Base-by-base conservation (phyloP, 2,329 filamentous ascomycete species). In the Paecilomyces formosus region DNA sequence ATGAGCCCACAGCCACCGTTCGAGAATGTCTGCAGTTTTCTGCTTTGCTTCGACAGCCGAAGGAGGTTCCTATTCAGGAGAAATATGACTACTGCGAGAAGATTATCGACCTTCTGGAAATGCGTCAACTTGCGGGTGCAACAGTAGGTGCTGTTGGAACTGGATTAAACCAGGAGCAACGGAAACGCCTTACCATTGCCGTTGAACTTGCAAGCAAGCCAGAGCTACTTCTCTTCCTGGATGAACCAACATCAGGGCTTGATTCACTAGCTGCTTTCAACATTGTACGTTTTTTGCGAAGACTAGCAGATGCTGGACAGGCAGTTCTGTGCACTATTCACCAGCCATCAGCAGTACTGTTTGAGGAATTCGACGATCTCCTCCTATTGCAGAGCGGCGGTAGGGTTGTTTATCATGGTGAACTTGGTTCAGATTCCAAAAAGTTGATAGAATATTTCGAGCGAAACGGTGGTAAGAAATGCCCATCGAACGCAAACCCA, bases 301-400 rank as follows among this genome's bases (percentile, higher is more conserved):
- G 85, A 65, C 75, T 88, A 1, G 82, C 85, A 1, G 81, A 84
- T n/a, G 88, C 88, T 2, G 92, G 91, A 1, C 92, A 96, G 70
- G 91, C 91, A 9, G 91, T 96, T 64, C 82, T 96, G 3, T 95
- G 90, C 76, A 96, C 92, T 0, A 96, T 96, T 62, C 92, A 96
- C 72, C 92, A 96, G 71, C 91, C 92, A 1, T 93, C 92, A 64
- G 89, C 89, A 15, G 86, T 89, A 0, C 80, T 96, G 0, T 96
- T 96, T 65, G 89, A 94, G 72, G 88, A 92, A 72, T 96, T 96
- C 64, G 91, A 96, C 70, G 84, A 90, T 12, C 81, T 96, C 1
- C 78, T 96, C 4, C 81, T 96, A 2, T 81, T 96, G 1, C 85
- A 93, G 73, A 82, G 84, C 49, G 91, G 91, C 60, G 91, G 91